phyloP scores from a whole-genome alignment of 805 yeast genomes.

The Ogataea angusta region DNA sequence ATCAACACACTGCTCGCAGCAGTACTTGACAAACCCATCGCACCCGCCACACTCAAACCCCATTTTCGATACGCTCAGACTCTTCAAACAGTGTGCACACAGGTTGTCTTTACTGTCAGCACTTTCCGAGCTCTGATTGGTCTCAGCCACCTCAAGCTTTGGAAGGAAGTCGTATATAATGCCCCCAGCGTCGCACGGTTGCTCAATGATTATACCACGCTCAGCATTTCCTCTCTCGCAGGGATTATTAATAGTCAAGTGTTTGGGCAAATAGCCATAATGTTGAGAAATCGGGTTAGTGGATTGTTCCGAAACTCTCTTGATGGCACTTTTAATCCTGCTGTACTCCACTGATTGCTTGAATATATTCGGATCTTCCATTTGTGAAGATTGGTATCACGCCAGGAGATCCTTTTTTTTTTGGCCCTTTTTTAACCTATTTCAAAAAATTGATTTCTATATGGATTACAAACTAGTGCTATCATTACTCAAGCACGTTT shows the following conservation, averaged over 20 bases:
- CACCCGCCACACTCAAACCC: constrained; percentile 8
- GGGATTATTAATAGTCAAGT: constrained; percentile 10
- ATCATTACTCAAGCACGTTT: not conserved
- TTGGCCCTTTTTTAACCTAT: constrained; percentile 4
- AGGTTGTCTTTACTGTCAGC: constrained; percentile 7
- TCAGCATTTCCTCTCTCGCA: constrained; percentile 12
- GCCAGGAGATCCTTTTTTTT: constrained; percentile 4
- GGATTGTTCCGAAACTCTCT: constrained; percentile 2
- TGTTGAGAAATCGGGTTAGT: constrained; percentile 5
- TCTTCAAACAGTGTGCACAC: constrained; percentile 17
- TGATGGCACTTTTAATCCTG: constrained; percentile 9
- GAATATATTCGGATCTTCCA: not conserved
- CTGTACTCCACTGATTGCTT: constrained; percentile 4
- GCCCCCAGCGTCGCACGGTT: constrained; percentile 1
- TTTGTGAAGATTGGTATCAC: not conserved
- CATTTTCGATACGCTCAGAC: constrained; percentile 1
- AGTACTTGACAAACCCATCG: constrained; percentile 16
- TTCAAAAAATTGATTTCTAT: no score
- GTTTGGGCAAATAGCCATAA: constrained; percentile 6
- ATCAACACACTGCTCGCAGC: constrained; percentile 15
- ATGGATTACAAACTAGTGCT: constrained; percentile 2
- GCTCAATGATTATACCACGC: constrained; percentile 8
- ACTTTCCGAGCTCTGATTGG: constrained; percentile 4
- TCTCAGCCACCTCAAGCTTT: constrained; percentile 15
- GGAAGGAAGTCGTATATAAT: constrained; percentile 10